These are phyloP conservation scores for Hypoxylon sp. DNA, from an alignment of 2,329 filamentous ascomycete genomes.

Conservation along the genomic window DNA sequence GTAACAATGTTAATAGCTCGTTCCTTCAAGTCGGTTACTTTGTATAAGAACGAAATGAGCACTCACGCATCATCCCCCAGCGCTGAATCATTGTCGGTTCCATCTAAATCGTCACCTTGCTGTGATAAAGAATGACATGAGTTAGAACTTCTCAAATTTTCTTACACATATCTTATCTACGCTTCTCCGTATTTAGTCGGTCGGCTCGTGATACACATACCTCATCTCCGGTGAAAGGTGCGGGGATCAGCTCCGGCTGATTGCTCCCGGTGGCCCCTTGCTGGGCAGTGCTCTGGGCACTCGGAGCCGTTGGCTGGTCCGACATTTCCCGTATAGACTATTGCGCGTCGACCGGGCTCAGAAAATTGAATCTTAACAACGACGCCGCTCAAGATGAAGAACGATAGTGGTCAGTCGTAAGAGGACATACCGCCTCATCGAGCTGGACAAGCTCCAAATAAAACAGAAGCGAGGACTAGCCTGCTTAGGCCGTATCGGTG, in stretches of 20 bases:
- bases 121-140: background rate
- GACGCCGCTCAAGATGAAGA: background rate
- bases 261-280: background rate
- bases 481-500: conserved; percentile 19
- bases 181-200: background rate
- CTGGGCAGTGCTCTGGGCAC: background rate
- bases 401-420: background rate
- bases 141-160: conserved; percentile 2
- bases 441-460: conserved; percentile 1
- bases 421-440: background rate
- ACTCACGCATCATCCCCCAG: conserved; percentile 49
- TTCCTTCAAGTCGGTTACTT: background rate
- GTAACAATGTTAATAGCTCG: conserved; percentile 2
- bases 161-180: background rate
- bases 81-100: conserved; percentile 45
- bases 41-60: conserved; percentile 7
- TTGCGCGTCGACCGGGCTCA: background rate
- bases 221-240: conserved; percentile 10
- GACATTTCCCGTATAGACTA: conserved; percentile 2
- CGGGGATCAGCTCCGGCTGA: conserved; percentile 11
- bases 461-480: conserved; percentile 14
- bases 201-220: conserved; percentile 7
- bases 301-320: conserved; percentile 2
- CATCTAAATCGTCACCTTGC: conserved; percentile 38
- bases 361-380: background rate